Evolutionary conservation across 768 basidiomycete genomes (phyloP), one percentile per base, ranked within the genome.

Genomic region (Boletales sp.): DNA sequence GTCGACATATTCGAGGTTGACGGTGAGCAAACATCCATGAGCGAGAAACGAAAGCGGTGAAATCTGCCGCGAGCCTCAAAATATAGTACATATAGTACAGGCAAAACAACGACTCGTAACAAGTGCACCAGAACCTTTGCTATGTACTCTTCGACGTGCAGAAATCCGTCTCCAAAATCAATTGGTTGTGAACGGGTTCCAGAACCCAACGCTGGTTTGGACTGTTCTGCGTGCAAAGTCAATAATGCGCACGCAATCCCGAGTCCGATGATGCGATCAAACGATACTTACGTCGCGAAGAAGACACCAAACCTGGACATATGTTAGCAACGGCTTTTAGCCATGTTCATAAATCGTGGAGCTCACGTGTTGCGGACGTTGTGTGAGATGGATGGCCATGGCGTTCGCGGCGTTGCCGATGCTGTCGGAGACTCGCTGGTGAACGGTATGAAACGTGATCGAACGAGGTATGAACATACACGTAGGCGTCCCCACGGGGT

Each of bases 151-250:
- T 27, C 24, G 5, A 27, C 24, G 2, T 3, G 24, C 32, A 14
- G 38, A 11, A 39, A 4, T 19, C 19, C 15, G 38, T 39, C 38
- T 39, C 38, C 6, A 19, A 12, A 12, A 39, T 19, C 18, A 39
- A n/a, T 19, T 18, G 18, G 21, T 18, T 7, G 11, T 21, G 7
- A 14, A 34, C 31, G 13, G 9, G 49, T 19, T 54, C 45, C 24
- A 54, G 19, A 10, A 47, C 14, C 50, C 53, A 54, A 17, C 50
- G 50, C 34, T 51, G 53, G n/a, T 48, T 45, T 40, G 27, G 46
- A 13, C 38, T 44, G 29, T 52, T 55, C 53, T 41, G 43, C 41
- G 3, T 24, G 31, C 19, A 27, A 37, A 7, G n/a, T 27, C 5
- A 27, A 27, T 27, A 27, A 27, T 27, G 24, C 24, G 24, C 4